Evolutionary conservation across 257 asterid genomes (phyloP), one percentile per base, ranked within the genome.

Genomic region (Nicotiana otophora): DNA sequence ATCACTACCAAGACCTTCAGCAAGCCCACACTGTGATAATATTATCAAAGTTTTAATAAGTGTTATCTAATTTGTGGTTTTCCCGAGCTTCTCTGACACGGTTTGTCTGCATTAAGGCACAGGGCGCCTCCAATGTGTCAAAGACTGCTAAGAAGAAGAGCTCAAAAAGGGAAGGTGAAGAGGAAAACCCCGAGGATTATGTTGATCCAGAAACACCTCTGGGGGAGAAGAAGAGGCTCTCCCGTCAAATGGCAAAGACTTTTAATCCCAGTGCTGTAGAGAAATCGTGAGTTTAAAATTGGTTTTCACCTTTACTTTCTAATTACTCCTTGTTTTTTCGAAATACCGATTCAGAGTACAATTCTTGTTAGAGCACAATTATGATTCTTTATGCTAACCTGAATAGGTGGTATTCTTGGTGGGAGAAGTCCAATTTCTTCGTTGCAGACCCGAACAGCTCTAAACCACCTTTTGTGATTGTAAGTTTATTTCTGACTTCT

Each of bases 361-460:
- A 33, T 11, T 74, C 14, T 46, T 46, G 26, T 74, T 23, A 48
- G 62, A 60, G 15, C 62, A 14, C 23, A 23, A 19, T 74, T 46
- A 3, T 48, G 39, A 74, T 74, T 14, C 61, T 26, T 74, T 26
- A 51, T 46, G 26, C 80, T 74, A 74, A 74, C 62, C 42, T 74
- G 80, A 84, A 26, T 82, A 96, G 99, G 90, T 96, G 99, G 99
- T 96, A 96, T 87, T 92, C 89, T 9, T 96, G 98, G 99, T 96
- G 98, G 99, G 98, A 96, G 75, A 91, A 90, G 68, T 94, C 98
- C 61, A 90, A 89, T 8, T 96, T 96, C 88, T 94, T 94, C 20
- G 92, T 85, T 86, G 99, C 98, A 67, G 99, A 96, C 76, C 61
- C 94, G 5, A 89, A 84, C 78, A 96, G 98, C 93, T 85, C 95